Evolutionary conservation across 495 filamentous ascomycete species (phyloP).

Genomic region (Melanomma pulvis-pyrius): DNA sequence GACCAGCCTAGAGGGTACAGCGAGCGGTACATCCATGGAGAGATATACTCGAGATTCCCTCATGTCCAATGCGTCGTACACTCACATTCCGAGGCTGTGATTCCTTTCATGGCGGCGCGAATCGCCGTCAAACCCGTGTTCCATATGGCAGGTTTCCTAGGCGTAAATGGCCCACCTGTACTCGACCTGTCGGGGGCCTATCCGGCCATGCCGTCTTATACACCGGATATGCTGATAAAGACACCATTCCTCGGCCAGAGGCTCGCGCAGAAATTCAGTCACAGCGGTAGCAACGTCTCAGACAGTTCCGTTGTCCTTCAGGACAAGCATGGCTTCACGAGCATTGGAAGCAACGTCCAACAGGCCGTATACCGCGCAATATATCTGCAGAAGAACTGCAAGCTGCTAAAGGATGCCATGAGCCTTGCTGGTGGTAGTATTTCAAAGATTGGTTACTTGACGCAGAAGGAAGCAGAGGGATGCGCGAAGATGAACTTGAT

Average conservation of each 20-base stretch:
- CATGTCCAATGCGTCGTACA: constrained; percentile 52
- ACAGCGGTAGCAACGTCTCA: constrained; percentile 21
- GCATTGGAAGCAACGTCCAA: constrained; percentile 46
- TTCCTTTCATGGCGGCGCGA: constrained; percentile 50
- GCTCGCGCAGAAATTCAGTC: constrained; percentile 38
- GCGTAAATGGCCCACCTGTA: constrained; percentile 31
- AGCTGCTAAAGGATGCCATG: constrained; percentile 46
- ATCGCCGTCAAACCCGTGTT: constrained; percentile 47
- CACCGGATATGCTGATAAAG: constrained; percentile 51
- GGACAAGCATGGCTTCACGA: constrained; percentile 55
- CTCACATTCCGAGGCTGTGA: constrained; percentile 51
- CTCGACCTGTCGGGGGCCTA: constrained; percentile 46
- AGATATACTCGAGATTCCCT: constrained; percentile 52
- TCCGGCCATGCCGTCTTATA: not conserved
- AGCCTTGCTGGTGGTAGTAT: constrained; percentile 28
- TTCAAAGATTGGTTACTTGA: constrained; percentile 39
- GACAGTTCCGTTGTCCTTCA: constrained; percentile 51
- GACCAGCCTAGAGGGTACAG: constrained; percentile 43
- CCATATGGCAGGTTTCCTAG: constrained; percentile 51
- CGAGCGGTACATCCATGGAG: constrained; percentile 58
- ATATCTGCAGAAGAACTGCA: constrained; percentile 53
- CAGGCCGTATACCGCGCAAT: constrained; percentile 49
- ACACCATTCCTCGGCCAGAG: constrained; percentile 41
- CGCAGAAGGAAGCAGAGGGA: constrained; percentile 38
- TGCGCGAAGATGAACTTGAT: constrained; percentile 33